phyloP scores from a whole-genome alignment of 345 rosid genomes.

The Microcos paniculata region DNA sequence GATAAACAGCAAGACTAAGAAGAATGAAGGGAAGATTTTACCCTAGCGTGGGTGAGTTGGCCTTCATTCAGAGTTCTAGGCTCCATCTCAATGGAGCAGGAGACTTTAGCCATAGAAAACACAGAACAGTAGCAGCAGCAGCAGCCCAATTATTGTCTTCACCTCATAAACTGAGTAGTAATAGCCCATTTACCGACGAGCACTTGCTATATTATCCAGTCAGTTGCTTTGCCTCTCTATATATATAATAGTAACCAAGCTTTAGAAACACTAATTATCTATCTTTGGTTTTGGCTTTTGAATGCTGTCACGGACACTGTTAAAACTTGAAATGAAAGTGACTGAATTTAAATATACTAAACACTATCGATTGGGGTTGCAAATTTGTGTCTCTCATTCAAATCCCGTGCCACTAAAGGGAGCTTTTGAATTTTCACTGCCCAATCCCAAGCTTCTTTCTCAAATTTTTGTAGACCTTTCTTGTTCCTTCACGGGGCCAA shows the following conservation, averaged over 20 bases:
- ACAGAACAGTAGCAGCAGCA: background rate
- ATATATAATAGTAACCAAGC: background rate
- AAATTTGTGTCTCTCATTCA: background rate
- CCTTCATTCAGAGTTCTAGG: slow-evolving; percentile 21
- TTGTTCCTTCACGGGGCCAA: background rate
- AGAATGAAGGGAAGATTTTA: background rate
- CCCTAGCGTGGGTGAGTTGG: slow-evolving; percentile 18
- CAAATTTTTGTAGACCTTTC: too few relatives aligned
- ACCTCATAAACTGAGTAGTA: slow-evolving; percentile 3
- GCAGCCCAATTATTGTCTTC: background rate
- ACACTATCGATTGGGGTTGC: background rate
- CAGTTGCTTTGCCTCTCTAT: background rate
- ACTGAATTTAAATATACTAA: too few relatives aligned
- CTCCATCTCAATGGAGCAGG: slow-evolving; percentile 19
- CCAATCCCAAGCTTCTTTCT: too few relatives aligned
- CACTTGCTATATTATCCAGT: background rate
- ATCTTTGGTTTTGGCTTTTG: background rate
- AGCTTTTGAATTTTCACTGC: background rate
- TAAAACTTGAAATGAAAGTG: background rate
- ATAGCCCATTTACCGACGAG: background rate
- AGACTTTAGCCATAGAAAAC: slow-evolving; percentile 10
- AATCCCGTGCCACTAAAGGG: background rate
- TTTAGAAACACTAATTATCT: background rate
- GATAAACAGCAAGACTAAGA: background rate
- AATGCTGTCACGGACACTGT: background rate